phyloP scores from a whole-genome alignment of 768 basidiomycete species.

The Serpula lacrymans region DNA sequence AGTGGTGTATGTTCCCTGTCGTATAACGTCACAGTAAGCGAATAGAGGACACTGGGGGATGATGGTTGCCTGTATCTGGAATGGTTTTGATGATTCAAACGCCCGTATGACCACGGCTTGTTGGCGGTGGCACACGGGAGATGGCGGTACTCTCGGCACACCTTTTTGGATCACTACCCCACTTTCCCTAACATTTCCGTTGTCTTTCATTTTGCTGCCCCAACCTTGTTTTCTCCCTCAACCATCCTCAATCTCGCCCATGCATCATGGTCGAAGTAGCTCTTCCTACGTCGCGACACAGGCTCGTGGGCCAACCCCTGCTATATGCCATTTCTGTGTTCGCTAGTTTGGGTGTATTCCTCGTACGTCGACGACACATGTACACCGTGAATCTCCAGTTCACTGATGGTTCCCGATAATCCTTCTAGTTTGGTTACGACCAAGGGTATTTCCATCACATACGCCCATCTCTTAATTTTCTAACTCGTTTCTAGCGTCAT shows the following conservation, averaged over 20 bases:
- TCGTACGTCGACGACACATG: constrained; percentile 45
- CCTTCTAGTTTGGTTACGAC: constrained; percentile 73
- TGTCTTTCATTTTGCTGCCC: constrained; percentile 8
- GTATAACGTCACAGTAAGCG: no score
- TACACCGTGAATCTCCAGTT: constrained; percentile 5
- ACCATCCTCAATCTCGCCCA: constrained; percentile 25
- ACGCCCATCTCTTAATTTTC: constrained; percentile 11
- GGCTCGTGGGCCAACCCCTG: constrained; percentile 74
- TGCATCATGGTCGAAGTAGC: constrained; percentile 53
- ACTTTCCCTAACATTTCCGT: constrained; percentile 12
- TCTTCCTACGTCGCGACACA: constrained; percentile 31
- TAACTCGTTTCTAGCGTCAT: constrained; percentile 55
- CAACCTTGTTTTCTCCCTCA: neutral
- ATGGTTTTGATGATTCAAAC: no score
- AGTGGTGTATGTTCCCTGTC: no score
- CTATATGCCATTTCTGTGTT: constrained; percentile 80
- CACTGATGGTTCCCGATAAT: constrained; percentile 5
- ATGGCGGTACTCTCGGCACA: constrained; percentile 6
- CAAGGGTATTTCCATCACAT: constrained; percentile 71
- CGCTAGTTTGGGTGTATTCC: constrained; percentile 80
- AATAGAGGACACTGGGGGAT: no score
- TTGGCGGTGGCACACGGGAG: no score
- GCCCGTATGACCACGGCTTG: no score
- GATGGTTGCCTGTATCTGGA: no score
- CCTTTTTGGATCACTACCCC: constrained; percentile 5